phyloP scores from a whole-genome alignment of 2,329 filamentous ascomycete species.

The Penicillium hordei region DNA sequence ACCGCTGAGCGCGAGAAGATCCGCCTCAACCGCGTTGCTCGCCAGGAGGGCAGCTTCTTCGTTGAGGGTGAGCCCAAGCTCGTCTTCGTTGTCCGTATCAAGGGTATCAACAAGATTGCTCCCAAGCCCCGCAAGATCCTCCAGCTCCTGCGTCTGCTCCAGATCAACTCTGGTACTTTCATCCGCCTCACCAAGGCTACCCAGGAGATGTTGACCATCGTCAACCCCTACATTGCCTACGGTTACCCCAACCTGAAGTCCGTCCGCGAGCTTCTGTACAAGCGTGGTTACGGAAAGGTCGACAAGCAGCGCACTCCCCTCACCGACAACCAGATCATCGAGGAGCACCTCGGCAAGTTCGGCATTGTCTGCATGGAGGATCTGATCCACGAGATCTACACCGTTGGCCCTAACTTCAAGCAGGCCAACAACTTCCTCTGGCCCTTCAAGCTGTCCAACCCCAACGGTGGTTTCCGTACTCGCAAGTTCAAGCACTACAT shows the following conservation, averaged over 20 bases:
- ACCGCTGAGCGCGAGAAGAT: conserved; percentile 98
- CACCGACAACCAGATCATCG: conserved; percentile 96
- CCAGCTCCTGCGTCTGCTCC: conserved; percentile 97
- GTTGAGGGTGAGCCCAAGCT: conserved; percentile 93
- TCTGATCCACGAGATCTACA: conserved; percentile 98
- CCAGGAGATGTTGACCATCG: conserved; percentile 93
- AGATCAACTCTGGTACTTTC: conserved; percentile 99
- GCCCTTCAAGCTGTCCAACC: conserved; percentile 99
- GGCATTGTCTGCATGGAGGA: conserved; percentile 99
- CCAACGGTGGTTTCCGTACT: conserved; percentile 90
- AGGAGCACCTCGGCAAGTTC: conserved; percentile 95
- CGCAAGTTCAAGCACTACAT: conserved; percentile 99
- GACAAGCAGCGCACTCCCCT: conserved; percentile 96
- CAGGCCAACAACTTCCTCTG: conserved; percentile 99
- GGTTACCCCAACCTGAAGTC: conserved; percentile 99
- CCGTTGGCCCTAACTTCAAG: conserved; percentile 99
- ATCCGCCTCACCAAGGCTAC: conserved; percentile 97
- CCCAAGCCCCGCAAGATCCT: conserved; percentile 99
- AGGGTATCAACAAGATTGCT: conserved; percentile 99
- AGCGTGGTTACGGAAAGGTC: conserved; percentile 98
- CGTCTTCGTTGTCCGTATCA: conserved; percentile 98
- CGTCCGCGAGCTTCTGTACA: conserved; percentile 99
- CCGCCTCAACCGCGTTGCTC: conserved; percentile 83
- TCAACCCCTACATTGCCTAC: conserved; percentile 99
- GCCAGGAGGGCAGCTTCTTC: conserved; percentile 90